Percentiles rank a stretch among this genome's conserved stretches.
phyloP scores from a whole-genome alignment of 164 flowering plant genomes.

The Liriodendron chinense region DNA sequence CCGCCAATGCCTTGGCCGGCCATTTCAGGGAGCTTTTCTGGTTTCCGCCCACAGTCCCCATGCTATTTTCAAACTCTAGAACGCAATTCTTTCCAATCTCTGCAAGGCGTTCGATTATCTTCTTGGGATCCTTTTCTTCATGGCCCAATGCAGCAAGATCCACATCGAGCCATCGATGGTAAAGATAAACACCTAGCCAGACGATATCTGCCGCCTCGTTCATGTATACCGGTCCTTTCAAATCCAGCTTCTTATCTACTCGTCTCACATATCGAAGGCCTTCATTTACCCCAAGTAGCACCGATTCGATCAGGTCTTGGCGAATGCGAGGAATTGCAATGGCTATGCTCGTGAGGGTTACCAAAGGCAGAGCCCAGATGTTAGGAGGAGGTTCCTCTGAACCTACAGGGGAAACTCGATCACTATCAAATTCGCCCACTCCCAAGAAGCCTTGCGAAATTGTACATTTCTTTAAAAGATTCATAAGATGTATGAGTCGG shows the following conservation, averaged over 20 bases:
- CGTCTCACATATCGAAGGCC: constrained; percentile 40
- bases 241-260: constrained; percentile 36
- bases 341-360: constrained; percentile 57
- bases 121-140: constrained; percentile 28
- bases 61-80: constrained; percentile 17
- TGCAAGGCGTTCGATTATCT: constrained; percentile 36
- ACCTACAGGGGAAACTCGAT: constrained; percentile 31
- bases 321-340: constrained; percentile 47
- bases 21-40: constrained; percentile 35
- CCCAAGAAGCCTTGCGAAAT: constrained; percentile 32
- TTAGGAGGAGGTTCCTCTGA: constrained; percentile 48
- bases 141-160: constrained; percentile 42
- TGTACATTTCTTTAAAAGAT: constrained; percentile 29
- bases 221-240: constrained; percentile 18
- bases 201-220: constrained; percentile 48
- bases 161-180: constrained; percentile 45
- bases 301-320: constrained; percentile 4
- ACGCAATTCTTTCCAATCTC: constrained; percentile 28
- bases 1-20: constrained; percentile 28
- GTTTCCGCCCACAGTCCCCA: not conserved
- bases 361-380: constrained; percentile 70
- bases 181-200: constrained; percentile 53
- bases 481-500: constrained; percentile 38
- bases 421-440: constrained; percentile 43
- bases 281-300: constrained; percentile 27